A percentile compares a stretch with the other conserved stretches of the same genome.
Evolutionary conservation across 1,284 basidiomycete species (phyloP).

Genomic region (Tranzscheliella williamsii): DNA sequence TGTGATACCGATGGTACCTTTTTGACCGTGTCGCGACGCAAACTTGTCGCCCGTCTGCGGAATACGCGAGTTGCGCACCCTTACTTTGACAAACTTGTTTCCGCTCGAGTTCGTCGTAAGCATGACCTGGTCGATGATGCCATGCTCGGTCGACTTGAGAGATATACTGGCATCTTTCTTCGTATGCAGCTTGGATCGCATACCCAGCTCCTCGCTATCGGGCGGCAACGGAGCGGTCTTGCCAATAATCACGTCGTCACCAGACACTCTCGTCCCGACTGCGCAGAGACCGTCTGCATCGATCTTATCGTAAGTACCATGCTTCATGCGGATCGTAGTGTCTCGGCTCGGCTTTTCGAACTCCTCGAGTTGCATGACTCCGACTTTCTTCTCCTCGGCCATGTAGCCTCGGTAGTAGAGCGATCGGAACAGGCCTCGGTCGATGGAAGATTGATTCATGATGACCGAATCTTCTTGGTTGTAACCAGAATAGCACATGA

Average conservation of each 20-base stretch:
- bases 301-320: constrained; percentile 97
- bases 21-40: constrained; percentile 98
- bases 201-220: constrained; percentile 94
- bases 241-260: constrained; percentile 98
- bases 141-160: constrained; percentile 95
- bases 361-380: constrained; percentile 78
- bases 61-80: constrained; percentile 89
- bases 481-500: constrained; percentile 97
- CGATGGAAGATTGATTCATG: constrained; percentile 99
- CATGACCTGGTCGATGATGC: constrained; percentile 95
- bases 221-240: constrained; percentile 97
- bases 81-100: constrained; percentile 97
- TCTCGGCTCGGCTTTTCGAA: constrained; percentile 96
- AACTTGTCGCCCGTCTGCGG: constrained; percentile 99
- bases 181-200: constrained; percentile 86
- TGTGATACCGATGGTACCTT: constrained; percentile 98
- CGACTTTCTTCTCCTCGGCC: constrained; percentile 97
- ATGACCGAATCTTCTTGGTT: constrained; percentile 99
- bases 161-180: constrained; percentile 94
- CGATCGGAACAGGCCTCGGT: constrained; percentile 96
- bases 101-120: constrained; percentile 95
- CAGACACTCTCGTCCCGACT: constrained; percentile 89
- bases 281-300: constrained; percentile 95
- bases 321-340: constrained; percentile 93
- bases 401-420: constrained; percentile 97